These are phyloP conservation scores for Zostera marina DNA, from an alignment of 116 monocot genomes.

Conservation along the genomic window DNA sequence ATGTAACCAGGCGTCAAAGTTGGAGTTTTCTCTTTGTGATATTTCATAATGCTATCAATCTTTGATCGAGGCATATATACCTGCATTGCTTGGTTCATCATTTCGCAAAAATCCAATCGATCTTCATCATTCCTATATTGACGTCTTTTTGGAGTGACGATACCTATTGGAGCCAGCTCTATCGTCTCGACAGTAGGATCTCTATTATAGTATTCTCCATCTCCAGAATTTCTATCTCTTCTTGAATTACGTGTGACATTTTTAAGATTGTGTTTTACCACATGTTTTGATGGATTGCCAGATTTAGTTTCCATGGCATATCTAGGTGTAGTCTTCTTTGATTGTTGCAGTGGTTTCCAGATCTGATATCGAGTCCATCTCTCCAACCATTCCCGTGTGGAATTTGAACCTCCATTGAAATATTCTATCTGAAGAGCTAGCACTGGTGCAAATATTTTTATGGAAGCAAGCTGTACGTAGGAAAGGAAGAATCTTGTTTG, in stretches of 20 bases:
- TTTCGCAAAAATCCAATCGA: too few species aligned
- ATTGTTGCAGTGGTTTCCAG: constrained; percentile 23
- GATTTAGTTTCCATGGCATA: constrained; percentile 54
- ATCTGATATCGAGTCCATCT: constrained; percentile 46
- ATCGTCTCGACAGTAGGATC: too few species aligned
- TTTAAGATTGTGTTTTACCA: constrained; percentile 50
- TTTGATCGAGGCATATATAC: too few species aligned
- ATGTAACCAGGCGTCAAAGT: constrained; percentile 71
- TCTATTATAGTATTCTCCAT: too few species aligned
- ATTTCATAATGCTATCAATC: too few species aligned
- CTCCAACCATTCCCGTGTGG: constrained; percentile 57
- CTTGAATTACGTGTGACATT: constrained; percentile 74
- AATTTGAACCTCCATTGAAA: constrained; percentile 43
- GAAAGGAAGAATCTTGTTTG: too few species aligned
- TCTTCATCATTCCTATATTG: too few species aligned
- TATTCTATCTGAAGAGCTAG: constrained; percentile 51
- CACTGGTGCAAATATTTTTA: constrained; percentile 13
- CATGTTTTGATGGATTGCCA: constrained; percentile 50
- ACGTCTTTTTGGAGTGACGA: too few species aligned
- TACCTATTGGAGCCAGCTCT: too few species aligned
- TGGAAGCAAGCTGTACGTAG: constrained; percentile 86
- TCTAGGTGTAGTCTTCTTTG: constrained; percentile 18
- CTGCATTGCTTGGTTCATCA: too few species aligned
- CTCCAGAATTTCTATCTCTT: constrained; percentile 50
- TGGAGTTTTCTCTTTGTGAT: constrained; percentile 35